Conservation (phyloP, 2,329 filamentous ascomycete genomes). For the Ramularia endophylla region DNA sequence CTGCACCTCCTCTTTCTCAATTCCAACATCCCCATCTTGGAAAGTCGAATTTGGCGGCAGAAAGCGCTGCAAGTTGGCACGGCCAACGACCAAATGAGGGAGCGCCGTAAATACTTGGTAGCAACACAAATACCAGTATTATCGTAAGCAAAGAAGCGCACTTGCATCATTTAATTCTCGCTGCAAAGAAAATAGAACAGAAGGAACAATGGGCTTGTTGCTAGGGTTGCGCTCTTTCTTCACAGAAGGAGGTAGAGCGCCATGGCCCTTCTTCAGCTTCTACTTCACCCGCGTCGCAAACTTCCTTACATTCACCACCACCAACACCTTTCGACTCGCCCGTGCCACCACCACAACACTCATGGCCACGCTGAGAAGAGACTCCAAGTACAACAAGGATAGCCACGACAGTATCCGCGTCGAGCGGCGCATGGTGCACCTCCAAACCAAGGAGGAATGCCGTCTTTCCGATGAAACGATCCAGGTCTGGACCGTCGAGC, state of each 20-base stretch:
- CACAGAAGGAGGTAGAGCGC: constrained; percentile 1
- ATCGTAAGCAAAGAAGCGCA: too few species aligned
- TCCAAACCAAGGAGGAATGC: constrained; percentile 47
- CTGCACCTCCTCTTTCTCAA: too few species aligned
- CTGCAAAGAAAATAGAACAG: constrained; percentile 1
- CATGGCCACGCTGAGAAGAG: constrained; percentile 16
- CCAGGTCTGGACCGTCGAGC: constrained; percentile 63
- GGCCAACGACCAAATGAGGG: too few species aligned
- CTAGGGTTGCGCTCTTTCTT: constrained; percentile 14
- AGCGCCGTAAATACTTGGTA: too few species aligned
- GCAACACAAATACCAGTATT: too few species aligned
- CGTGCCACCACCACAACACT: constrained; percentile 5
- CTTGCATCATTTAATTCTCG: too few species aligned
- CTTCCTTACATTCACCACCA: constrained; percentile 10
- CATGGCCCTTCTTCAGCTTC: constrained; percentile 6
- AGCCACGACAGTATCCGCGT: constrained; percentile 9
- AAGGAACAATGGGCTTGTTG: constrained; percentile 14
- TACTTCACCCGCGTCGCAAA: constrained; percentile 7
- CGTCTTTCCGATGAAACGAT: constrained; percentile 46
- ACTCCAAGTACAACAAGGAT: constrained; percentile 6
- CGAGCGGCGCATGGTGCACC: constrained; percentile 32
- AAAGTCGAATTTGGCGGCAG: too few species aligned
- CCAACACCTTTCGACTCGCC: constrained; percentile 4
- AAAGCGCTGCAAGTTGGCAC: too few species aligned
- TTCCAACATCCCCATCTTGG: too few species aligned